Evolutionary conservation across 306 rosid genomes (phyloP), one percentile per base, ranked within the genome.

Genomic region (Dalbergia cultrata): DNA sequence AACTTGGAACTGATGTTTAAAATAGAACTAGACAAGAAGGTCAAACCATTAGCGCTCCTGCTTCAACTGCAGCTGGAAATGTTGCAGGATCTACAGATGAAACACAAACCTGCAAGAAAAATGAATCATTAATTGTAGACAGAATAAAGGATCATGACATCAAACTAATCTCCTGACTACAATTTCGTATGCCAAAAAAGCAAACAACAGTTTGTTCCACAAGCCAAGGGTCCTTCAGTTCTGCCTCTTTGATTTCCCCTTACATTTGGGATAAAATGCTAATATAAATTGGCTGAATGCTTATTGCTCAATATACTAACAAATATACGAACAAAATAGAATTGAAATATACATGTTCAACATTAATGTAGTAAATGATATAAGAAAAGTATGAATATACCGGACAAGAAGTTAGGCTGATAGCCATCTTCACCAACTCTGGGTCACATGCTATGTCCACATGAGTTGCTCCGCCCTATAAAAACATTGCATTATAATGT

Each of bases 391-490:
- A 26, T 12, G 70, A 78, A 34, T 58, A 60, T 91, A 91, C 97
- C 81, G 97, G 97, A 89, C 90, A 87, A 86, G 94, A 86, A 85
- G 97, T 95, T 89, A 95, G 87, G 76, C 89, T 85, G 60, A 88
- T 81, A 33, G 97, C 97, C 74, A 95, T 92, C 84, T 89, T 91
- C 88, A 95, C 99, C 87, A 95, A 83, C 84, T 90, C 97, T 0
- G 97, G 94, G 72, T 95, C 97, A 80, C 97, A 92, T 58, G 99
- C 97, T 87, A 92, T 95, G 84, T 95, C 99, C 80, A 95, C 97
- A 50, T 92, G 99, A 84, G 97, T 95, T 69, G 98, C 97, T 86
- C 97, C 98, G 16, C 97, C 98, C 97, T 92, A 77, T 13, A 66
- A 44, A 53, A 68, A 57, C 45, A 75, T 7, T 5, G 37, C 35